Evolutionary conservation across 768 basidiomycete genomes (phyloP).

Genomic region (Suillus occidentalis): DNA sequence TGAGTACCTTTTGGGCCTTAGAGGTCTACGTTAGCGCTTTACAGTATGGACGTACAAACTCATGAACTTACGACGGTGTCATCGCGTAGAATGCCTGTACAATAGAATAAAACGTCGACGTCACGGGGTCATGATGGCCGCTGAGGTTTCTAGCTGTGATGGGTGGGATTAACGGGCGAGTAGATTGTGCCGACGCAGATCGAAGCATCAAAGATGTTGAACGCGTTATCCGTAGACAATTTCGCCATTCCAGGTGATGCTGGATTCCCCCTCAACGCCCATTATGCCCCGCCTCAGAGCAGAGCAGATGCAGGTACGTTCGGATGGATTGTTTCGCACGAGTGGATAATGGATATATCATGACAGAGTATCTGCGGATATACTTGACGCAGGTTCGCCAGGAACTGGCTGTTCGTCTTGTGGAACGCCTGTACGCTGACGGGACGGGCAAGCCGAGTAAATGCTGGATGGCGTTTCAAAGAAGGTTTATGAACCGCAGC

Average conservation of each 20-base stretch:
- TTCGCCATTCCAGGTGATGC: conserved; percentile 97
- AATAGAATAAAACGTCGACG: too few relatives aligned
- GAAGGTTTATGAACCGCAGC: conserved; percentile 93
- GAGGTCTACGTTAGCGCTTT: too few relatives aligned
- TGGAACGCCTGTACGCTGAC: conserved; percentile 89
- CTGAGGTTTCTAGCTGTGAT: too few relatives aligned
- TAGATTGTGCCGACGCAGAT: conserved; percentile 73
- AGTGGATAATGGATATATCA: conserved; percentile 13
- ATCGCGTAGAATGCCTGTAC: too few relatives aligned
- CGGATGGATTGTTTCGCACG: neutral
- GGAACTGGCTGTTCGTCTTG: conserved; percentile 83
- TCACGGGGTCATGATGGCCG: too few relatives aligned
- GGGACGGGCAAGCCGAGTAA: conserved; percentile 95
- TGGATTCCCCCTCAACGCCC: conserved; percentile 87
- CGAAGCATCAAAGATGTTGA: conserved; percentile 84
- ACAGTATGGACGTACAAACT: too few relatives aligned
- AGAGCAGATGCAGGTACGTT: conserved; percentile 78
- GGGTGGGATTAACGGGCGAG: too few relatives aligned
- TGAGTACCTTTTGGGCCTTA: too few relatives aligned
- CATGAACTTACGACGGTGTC: too few relatives aligned
- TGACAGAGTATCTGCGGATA: conserved; percentile 79
- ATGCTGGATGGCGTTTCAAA: conserved; percentile 99
- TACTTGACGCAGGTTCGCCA: conserved; percentile 93
- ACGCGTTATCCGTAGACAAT: conserved; percentile 90
- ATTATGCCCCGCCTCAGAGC: conserved; percentile 80